Percentiles rank a stretch among this genome's conserved stretches.
Conservation (phyloP, 352 stramenopile species). For the Plasmopara muralis region DNA sequence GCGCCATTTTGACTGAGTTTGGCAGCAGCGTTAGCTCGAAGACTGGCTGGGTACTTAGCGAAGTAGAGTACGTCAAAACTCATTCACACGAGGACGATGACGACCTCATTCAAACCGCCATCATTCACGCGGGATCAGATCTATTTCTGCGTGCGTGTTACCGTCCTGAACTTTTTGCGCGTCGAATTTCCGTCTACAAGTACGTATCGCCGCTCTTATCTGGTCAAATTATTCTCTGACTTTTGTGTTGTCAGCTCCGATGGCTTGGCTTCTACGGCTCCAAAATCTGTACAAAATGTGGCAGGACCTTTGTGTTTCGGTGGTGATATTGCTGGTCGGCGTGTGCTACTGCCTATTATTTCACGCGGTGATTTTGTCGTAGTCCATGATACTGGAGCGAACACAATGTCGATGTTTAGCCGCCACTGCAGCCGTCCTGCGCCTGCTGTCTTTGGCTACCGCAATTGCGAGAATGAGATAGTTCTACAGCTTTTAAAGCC, state of each 20-base stretch:
- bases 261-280: constrained; percentile 40
- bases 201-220: constrained; percentile 27
- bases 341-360: constrained; percentile 53
- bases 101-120: constrained; percentile 52
- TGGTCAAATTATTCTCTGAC: constrained; percentile 3
- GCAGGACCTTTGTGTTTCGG: constrained; percentile 90
- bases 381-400: constrained; percentile 81
- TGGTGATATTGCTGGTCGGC: constrained; percentile 80
- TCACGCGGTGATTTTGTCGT: constrained; percentile 74
- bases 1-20: constrained; percentile 89
- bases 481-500: constrained; percentile 64
- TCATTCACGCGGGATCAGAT: constrained; percentile 88
- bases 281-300: constrained; percentile 59
- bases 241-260: constrained; percentile 25
- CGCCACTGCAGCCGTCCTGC: constrained; percentile 80
- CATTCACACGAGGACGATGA: constrained; percentile 35
- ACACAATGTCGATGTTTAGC: constrained; percentile 86
- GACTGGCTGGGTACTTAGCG: constrained; percentile 76
- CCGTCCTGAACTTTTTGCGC: constrained; percentile 61
- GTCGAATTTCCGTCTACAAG: constrained; percentile 80
- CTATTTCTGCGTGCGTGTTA: constrained; percentile 88
- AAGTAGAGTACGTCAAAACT: constrained; percentile 88
- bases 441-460: constrained; percentile 80
- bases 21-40: constrained; percentile 83
- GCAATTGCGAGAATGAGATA: constrained; percentile 36